A percentile compares a stretch with the other conserved stretches of the same genome.
phyloP scores from a whole-genome alignment of 192 early-diverging fungal genomes.

The Geranomyces michiganensis region DNA sequence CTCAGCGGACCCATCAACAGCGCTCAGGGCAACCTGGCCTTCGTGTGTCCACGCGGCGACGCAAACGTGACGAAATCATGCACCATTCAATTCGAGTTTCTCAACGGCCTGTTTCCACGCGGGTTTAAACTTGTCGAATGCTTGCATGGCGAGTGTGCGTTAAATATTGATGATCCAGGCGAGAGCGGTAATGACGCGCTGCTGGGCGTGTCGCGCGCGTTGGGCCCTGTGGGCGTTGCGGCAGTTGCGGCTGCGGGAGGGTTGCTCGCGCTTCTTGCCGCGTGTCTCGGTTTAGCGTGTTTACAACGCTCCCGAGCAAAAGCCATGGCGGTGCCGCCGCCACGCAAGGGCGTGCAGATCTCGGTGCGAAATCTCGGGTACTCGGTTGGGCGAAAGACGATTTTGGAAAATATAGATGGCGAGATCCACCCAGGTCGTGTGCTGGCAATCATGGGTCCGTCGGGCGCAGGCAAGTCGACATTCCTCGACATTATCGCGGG shows the following conservation, averaged over 20 bases:
- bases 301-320: conserved; percentile 19
- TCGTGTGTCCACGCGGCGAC: conserved; percentile 48
- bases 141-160: conserved; percentile 61
- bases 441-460: conserved; percentile 88
- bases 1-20: conserved; percentile 40
- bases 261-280: neutral
- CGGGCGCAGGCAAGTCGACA: conserved; percentile 47
- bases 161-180: conserved; percentile 41
- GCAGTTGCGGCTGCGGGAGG: neutral
- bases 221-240: conserved; percentile 18
- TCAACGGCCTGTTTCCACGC: conserved; percentile 53
- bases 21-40: conserved; percentile 44
- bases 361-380: conserved; percentile 30
- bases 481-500: neutral
- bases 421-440: conserved; percentile 70
- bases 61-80: neutral
- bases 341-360: conserved; percentile 38
- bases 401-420: conserved; percentile 73
- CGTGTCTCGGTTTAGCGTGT: conserved; percentile 31
- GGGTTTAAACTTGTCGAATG: conserved; percentile 57
- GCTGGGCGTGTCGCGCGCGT: neutral
- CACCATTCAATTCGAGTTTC: conserved; percentile 46
- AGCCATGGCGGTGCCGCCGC: conserved; percentile 26
- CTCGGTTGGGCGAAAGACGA: conserved; percentile 43
- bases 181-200: conserved; percentile 16